Evolutionary conservation across 169 alveolate genomes (phyloP), one percentile per base, ranked within the genome.

Genomic region (Plasmodium malariae): DNA sequence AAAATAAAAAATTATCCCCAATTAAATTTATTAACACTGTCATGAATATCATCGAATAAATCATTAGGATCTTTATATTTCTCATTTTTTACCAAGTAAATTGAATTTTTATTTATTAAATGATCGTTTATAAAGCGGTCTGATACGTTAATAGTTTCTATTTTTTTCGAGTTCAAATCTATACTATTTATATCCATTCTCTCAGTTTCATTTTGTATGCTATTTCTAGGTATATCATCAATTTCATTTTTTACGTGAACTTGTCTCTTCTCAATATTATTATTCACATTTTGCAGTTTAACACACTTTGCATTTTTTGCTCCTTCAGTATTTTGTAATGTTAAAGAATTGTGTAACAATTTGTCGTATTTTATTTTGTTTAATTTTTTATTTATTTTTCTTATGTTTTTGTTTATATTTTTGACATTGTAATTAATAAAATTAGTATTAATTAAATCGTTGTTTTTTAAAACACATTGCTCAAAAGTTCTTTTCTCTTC

Each of bases 11-110:
- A 1, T 67, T 51, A 80, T n/a, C 90, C 90, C 90, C 90, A 80
- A 30, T 80, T 80, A 80, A 65, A 80, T 67, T 80, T 80, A 80
- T 80, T 80, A 32, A 65, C 78, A 65, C 54, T 80, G 59, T 80
- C 90, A 55, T 80, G 71, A 65, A 80, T 80, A 30, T 80, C 90
- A 59, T 80, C 90, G 34, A 80, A 80, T 17, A 80, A 68, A 24
- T 65, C 72, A 69, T 80, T 51, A 6, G 90, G 90, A 51, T 80
- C 51, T 80, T 80, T 40, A 49, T 80, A 80, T 70, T 34, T 65
- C 14, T 59, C 90, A 80, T 80, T 80, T 80, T 80, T 80, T 24
- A 80, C 71, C 43, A 26, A 49, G 49, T 80, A 80, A 37, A 80
- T 80, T 17, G 28, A 12, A 59, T 80, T 80, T 48, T 80, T 65